Conservation (phyloP, 257 asterid genomes). For the Rhazya stricta region DNA sequence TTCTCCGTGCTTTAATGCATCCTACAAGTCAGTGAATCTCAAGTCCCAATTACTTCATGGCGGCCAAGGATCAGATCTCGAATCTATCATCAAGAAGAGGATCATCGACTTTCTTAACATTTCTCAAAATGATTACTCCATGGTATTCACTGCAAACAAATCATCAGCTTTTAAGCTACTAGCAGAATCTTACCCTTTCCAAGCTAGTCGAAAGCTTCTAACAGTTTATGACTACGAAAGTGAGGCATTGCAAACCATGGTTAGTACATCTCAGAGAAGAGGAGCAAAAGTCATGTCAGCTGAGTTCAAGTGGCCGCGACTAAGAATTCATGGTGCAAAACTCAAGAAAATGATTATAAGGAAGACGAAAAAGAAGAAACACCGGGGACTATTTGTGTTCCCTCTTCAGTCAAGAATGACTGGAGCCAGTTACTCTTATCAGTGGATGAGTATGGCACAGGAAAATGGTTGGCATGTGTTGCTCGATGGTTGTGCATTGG, state of each 20-base stretch:
- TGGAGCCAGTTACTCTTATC: conserved; percentile 75
- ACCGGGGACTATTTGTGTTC: conserved; percentile 66
- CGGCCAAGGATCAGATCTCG: conserved; percentile 59
- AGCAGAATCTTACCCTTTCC: conserved; percentile 79
- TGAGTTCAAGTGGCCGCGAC: conserved; percentile 89
- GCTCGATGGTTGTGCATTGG: conserved; percentile 82
- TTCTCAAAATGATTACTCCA: conserved; percentile 50
- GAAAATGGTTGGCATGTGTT: conserved; percentile 90
- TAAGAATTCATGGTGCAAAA: conserved; percentile 49
- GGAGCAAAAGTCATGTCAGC: conserved; percentile 64
- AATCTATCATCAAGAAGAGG: conserved; percentile 53
- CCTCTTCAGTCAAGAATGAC: conserved; percentile 91
- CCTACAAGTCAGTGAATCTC: conserved; percentile 60
- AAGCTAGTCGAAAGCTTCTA: conserved; percentile 47
- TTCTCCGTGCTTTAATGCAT: conserved; percentile 43
- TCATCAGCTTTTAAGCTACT: conserved; percentile 82
- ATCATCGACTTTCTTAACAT: conserved; percentile 69
- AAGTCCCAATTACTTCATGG: conserved; percentile 62
- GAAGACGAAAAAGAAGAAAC: conserved; percentile 41
- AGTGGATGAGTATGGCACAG: conserved; percentile 86
- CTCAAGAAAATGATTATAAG: conserved; percentile 48
- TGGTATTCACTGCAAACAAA: conserved; percentile 80
- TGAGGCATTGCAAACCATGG: conserved; percentile 74
- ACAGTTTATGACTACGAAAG: conserved; percentile 76
- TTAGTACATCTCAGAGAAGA: conserved; percentile 49